Conservation (phyloP, 768 basidiomycete species). For the Chalciporus pseudorubinellus region DNA sequence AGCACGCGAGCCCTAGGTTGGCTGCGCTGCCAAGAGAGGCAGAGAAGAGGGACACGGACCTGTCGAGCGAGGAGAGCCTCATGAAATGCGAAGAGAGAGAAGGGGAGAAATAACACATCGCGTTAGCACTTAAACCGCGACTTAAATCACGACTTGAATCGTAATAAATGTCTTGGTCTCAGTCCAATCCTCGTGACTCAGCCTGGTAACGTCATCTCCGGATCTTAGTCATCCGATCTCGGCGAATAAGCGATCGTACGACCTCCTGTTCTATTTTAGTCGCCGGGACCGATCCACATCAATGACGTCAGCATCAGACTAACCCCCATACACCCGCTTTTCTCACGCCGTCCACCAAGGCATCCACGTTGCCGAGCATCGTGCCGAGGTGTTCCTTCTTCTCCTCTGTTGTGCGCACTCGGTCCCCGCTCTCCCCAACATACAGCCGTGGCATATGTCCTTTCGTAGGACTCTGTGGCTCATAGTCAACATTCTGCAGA, state of each 20-base stretch:
- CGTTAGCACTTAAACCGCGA: too few species aligned
- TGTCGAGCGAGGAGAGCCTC: slow-evolving; percentile 15
- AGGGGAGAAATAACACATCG: too few species aligned
- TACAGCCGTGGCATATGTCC: slow-evolving; percentile 31
- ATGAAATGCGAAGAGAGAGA: not conserved
- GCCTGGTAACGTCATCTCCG: too few species aligned
- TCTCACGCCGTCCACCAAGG: slow-evolving; percentile 81
- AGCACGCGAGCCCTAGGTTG: slow-evolving; percentile 40
- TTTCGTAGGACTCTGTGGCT: slow-evolving; percentile 72
- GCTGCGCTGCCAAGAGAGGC: slow-evolving; percentile 40
- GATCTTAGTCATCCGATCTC: too few species aligned
- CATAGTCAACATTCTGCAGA: slow-evolving; percentile 70
- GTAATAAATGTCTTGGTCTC: too few species aligned
- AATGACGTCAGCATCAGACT: slow-evolving; percentile 33
- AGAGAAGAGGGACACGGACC: slow-evolving; percentile 36
- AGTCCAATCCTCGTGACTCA: too few species aligned
- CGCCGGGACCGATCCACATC: not conserved
- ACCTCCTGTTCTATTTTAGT: too few species aligned
- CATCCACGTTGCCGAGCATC: slow-evolving; percentile 90
- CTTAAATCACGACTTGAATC: too few species aligned
- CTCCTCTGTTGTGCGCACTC: slow-evolving; percentile 65
- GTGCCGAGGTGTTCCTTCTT: slow-evolving; percentile 78
- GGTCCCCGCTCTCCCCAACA: slow-evolving; percentile 19
- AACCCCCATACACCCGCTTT: slow-evolving; percentile 88
- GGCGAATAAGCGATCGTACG: too few species aligned